Evolutionary conservation across 1,284 basidiomycete genomes (phyloP), one percentile per base, ranked within the genome.

Genomic region (Leccinum solheimii): DNA sequence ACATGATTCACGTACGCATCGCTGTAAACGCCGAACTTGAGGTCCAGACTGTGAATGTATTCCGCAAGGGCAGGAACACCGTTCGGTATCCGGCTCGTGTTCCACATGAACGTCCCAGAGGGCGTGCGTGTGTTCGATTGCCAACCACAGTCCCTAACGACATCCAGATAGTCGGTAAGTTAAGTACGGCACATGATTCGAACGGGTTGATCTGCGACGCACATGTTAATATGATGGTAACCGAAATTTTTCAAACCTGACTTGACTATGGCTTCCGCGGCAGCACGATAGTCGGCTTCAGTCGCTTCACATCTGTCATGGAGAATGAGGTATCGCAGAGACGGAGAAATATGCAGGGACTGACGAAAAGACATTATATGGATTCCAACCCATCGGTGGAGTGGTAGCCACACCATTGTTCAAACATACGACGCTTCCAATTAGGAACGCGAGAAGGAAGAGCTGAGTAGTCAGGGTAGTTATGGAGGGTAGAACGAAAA

Each of bases 361-460:
- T 60, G 60, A 81, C 80, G 62, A 63, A 62, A 78, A 82, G 5
- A 76, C 77, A 57, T 81, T 81, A 62, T 81, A 82, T 4, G 80
- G 76, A 58, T 81, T 82, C 78, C 79, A 82, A 14, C 80, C 80
- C 79, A 82, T 80, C 2, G 79, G 72, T 19, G 80, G 80, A 8
- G 76, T 80, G n/a, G 61, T 66, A 9, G 76, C 77, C 11, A 80
- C 65, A 13, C 78, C 78, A 72, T 82, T 80, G 36, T 79, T 61
- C n/a, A 80, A 68, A 48, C 73, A 75, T 48, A 67, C 43, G 10
- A 21, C 9, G 8, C 10, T 30, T 3, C 43, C 27, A 0, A 26
- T 21, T 2, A 51, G 21, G 45, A 57, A 16, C 3, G 27, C n/a
- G 26, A 62, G 51, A 43, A 43, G 19, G 13, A 57, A n/a, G 21